A percentile compares a stretch with the other conserved stretches of the same genome.
Conservation (phyloP, 441 rosid species). For the Jatropha podagrica region DNA sequence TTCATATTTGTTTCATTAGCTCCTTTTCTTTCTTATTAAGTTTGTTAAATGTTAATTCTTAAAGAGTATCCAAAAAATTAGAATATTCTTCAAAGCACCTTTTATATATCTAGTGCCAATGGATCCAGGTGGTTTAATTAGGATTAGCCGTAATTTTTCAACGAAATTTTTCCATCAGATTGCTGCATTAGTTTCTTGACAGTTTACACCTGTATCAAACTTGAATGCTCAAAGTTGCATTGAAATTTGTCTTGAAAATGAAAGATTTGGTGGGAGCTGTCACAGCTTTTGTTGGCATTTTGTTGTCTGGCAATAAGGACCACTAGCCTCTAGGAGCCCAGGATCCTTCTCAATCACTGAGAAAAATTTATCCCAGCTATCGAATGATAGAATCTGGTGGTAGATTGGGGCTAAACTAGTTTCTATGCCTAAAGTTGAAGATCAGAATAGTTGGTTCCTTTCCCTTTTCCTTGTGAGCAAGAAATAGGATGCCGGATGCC, state of each 20-base stretch:
- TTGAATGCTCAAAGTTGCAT: background rate
- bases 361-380: background rate
- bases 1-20: background rate
- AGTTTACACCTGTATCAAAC: background rate
- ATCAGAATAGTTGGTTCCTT: background rate
- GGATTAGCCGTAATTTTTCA: no score
- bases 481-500: background rate
- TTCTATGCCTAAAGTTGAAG: background rate
- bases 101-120: background rate
- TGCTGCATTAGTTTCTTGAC: background rate
- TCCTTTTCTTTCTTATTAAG: background rate
- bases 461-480: background rate
- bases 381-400: background rate
- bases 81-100: background rate
- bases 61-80: background rate
- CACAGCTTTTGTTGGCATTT: background rate
- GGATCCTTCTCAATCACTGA: background rate
- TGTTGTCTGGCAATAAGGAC: background rate
- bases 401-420: background rate
- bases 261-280: background rate
- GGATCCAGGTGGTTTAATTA: background rate
- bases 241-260: background rate
- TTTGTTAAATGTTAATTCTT: background rate
- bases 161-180: no score
- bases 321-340: background rate